Conservation (phyloP, 495 filamentous ascomycete species). For the Cladorrhinum samala region DNA sequence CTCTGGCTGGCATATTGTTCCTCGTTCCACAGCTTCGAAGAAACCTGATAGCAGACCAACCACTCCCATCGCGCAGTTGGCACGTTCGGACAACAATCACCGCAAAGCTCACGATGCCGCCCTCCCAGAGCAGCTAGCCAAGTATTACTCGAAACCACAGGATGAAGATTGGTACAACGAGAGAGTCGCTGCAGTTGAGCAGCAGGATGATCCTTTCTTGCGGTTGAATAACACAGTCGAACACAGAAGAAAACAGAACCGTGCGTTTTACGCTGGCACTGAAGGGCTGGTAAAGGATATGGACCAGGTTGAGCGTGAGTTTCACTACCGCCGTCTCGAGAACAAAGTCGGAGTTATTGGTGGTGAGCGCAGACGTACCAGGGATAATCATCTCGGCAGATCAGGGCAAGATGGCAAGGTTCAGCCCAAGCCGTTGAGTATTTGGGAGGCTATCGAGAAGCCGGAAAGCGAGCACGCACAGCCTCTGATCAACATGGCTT, state of each 20-base stretch:
- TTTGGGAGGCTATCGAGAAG: conserved; percentile 30
- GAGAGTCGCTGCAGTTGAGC: background rate
- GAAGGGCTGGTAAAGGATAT: conserved; percentile 21
- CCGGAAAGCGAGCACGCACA: conserved; percentile 24
- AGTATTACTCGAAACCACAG: background rate
- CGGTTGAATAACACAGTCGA: background rate
- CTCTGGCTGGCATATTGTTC: background rate
- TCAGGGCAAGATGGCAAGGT: conserved; percentile 13
- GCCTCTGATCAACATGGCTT: conserved; percentile 35
- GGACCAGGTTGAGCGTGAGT: conserved; percentile 17
- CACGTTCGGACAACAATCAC: background rate
- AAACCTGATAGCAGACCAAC: background rate
- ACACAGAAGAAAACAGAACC: conserved; percentile 13
- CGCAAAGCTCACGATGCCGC: background rate
- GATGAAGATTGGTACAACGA: background rate
- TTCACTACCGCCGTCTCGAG: conserved; percentile 13
- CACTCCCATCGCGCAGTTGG: background rate
- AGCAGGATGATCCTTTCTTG: background rate
- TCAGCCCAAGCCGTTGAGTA: conserved; percentile 6
- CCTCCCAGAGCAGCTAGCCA: background rate
- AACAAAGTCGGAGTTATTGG: conserved; percentile 27
- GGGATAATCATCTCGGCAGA: conserved; percentile 6
- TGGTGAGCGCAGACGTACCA: conserved; percentile 16
- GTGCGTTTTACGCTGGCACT: conserved; percentile 29
- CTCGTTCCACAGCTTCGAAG: background rate